Base-by-base conservation (phyloP, 1,284 basidiomycete genomes). In the Ceratobasidium sp. region DNA sequence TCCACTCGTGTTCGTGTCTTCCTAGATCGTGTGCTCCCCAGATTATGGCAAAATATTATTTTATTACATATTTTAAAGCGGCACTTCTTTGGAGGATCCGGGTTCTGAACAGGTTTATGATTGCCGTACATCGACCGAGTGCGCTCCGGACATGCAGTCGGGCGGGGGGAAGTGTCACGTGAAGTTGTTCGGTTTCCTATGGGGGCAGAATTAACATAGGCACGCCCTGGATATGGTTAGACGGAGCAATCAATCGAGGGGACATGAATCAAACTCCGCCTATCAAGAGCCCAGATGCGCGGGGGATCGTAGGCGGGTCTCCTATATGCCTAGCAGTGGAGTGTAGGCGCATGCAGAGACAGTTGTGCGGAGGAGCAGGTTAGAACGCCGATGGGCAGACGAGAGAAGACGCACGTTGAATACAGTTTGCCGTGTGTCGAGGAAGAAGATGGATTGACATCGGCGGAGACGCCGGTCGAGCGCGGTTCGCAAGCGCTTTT, bases 381-480 rank as follows among this genome's bases (percentile, higher is more conserved):
- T 57, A 2, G 18, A 21, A 41, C 34, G 57, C 34, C 3, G 57
- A 26, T 36, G n/a, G 36, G 2, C 36, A 39, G n/a, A 39, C 48
- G 57, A 36, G 57, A 36, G 34, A 34, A 21, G 21, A 26, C 8
- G 2, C 26, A 26, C n/a, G 23, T 6, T 39, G n/a, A 39, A 59
- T 41, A 26, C 57, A 21, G 10, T n/a, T 59, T 21, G 12, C 30
- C 34, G 28, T 4, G 48, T 12, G 34, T 23, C 36, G n/a, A 32
- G 34, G 34, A 10, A 14, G 32, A n/a, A 58, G 55, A 58, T 34
- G 48, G 30, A 32, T 10, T 55, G 64, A 67, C 64, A 67, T 67
- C 64, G 64, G 64, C 64, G 64, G 64, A 67, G 36, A 52, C 21
- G 43, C n/a, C 55, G 21, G n/a, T 59, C 64, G 34, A 52, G 61